Evolutionary conservation across 331 rosid species (phyloP), one percentile per base, ranked within the genome.

Genomic region (Dryas integrifolia): DNA sequence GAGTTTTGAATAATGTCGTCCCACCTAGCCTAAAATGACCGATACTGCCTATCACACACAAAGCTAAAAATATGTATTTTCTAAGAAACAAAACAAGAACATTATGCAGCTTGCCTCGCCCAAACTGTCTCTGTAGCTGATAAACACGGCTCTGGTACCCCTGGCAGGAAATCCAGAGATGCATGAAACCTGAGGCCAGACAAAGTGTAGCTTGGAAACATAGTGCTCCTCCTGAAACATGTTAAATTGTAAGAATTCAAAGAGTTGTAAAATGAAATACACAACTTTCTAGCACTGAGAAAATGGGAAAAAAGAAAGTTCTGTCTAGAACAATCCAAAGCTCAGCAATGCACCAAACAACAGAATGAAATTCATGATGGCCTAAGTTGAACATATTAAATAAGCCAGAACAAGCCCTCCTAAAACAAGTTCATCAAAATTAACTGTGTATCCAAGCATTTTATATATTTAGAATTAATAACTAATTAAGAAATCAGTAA

Each of bases 141-240:
- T 87, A 56, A 94, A 61, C 52, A 91, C 80, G 5, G 87, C 80
- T 85, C 86, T 85, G 72, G 87, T 84, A 7, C 97, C 96, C 70
- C 92, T 83, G 41, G 90, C 79, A 65, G 97, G 96, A 85, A 78
- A 87, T 69, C 88, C 92, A 50, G 93, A 75, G 59, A 83, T 67
- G 68, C 98, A 91, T 14, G 92, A 84, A 7, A 86, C 89, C 71
- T 88, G 96, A 70, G 97, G 98, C 98, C 97, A 94, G 3, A 91
- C 67, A 65, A 88, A 88, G 73, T 81, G 85, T 82, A 91, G 84
- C 80, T 83, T 91, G 52, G 96, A 89, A 68, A 91, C 88, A 40
- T 80, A 85, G 81, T 86, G 98, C 79, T 95, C 93, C 80, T 95
- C 98, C 96, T 88, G 85, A 68, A 71, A 74, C 75, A 67, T 52